A percentile compares a stretch with the other conserved stretches of the same genome.
These are phyloP conservation scores for Eimeria falciformis DNA, from an alignment of 169 alveolate genomes.

Conservation along the genomic window DNA sequence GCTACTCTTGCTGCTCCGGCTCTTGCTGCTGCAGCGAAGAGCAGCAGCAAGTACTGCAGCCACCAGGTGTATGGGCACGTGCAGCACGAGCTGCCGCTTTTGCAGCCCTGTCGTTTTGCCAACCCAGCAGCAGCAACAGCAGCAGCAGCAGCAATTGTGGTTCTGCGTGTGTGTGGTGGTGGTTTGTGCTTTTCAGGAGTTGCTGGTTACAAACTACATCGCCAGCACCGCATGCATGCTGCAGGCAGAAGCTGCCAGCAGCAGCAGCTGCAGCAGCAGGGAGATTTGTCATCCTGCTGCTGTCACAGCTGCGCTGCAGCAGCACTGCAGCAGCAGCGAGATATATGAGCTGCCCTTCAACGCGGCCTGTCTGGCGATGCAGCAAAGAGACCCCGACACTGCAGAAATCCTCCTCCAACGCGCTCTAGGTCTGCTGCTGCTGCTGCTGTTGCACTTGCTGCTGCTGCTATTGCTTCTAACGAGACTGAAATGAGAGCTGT, in stretches of 20 bases:
- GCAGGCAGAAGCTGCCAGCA: not conserved
- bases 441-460: not conserved
- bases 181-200: constrained; percentile 3
- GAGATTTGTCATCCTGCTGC: not conserved
- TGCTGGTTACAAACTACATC: constrained; percentile 22
- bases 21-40: not conserved
- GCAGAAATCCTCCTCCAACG: constrained; percentile 17
- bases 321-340: not conserved
- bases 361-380: constrained; percentile 55
- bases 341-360: constrained; percentile 56
- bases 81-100: too few species aligned
- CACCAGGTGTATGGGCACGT: not conserved
- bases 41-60: not conserved
- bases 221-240: constrained; percentile 18
- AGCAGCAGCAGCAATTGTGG: not conserved
- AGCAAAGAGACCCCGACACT: constrained; percentile 7
- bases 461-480: not conserved
- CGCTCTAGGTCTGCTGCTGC: not conserved
- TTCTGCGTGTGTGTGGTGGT: not conserved
- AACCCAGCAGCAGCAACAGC: not conserved
- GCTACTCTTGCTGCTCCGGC: too few species aligned
- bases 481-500: too few species aligned
- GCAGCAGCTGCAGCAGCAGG: constrained; percentile 16
- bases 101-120: too few species aligned
- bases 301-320: not conserved